phyloP scores from a whole-genome alignment of 2,329 filamentous ascomycete genomes.

The Pseudogymnoascus sp. region DNA sequence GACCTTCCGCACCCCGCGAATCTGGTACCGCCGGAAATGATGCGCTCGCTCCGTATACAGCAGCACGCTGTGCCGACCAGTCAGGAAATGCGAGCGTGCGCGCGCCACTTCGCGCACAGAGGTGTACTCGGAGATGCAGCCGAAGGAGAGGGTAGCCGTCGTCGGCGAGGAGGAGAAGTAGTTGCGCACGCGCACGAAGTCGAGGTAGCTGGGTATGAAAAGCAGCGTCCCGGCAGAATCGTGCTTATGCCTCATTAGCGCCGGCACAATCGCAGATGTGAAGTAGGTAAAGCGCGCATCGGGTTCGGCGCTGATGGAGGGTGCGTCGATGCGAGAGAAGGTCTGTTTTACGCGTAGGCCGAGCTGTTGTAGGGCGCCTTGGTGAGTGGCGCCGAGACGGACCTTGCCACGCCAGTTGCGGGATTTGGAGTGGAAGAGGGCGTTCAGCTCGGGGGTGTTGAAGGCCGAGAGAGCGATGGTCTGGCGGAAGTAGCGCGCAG shows the following conservation, averaged over 20 bases:
- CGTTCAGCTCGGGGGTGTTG: constrained; percentile 79
- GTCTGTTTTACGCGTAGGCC: constrained; percentile 71
- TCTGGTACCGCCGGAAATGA: constrained; percentile 82
- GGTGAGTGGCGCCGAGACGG: constrained; percentile 59
- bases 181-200: constrained; percentile 90
- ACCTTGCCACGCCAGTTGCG: constrained; percentile 73
- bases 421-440: constrained; percentile 66
- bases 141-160: constrained; percentile 56
- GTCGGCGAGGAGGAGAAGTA: constrained; percentile 66
- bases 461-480: constrained; percentile 75
- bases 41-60: constrained; percentile 94
- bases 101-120: constrained; percentile 69
- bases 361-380: constrained; percentile 64
- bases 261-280: constrained; percentile 68
- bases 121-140: constrained; percentile 82
- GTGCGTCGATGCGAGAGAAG: constrained; percentile 75
- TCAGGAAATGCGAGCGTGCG: constrained; percentile 79
- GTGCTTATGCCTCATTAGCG: constrained; percentile 59
- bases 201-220: constrained; percentile 87
- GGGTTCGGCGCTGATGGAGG: constrained; percentile 64
- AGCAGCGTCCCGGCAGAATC: constrained; percentile 65
- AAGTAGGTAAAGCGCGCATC: constrained; percentile 90
- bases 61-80: constrained; percentile 70
- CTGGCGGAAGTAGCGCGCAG: constrained; percentile 73
- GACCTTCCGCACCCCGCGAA: constrained; percentile 74